A percentile compares a stretch with the other conserved stretches of the same genome.
Conservation (phyloP, 306 rosid genomes). For the Pachyrhizus erosus region DNA sequence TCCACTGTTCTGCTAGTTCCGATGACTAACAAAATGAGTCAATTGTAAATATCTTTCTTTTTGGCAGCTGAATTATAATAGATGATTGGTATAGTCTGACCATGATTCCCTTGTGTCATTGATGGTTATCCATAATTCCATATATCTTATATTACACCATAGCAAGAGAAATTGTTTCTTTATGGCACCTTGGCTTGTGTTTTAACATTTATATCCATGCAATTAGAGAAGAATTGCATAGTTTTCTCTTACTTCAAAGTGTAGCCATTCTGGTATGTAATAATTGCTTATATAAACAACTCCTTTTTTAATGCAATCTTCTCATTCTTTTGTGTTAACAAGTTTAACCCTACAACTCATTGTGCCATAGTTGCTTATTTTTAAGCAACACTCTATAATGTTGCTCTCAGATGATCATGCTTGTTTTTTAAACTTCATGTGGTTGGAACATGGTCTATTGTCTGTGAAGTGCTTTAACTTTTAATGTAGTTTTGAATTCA, state of each 20-base stretch:
- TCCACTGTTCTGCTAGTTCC: slow-evolving; percentile 19
- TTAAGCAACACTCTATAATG: not conserved
- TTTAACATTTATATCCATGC: not conserved
- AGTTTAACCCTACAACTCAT: not conserved
- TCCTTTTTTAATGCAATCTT: not conserved
- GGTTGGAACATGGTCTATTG: slow-evolving; percentile 24
- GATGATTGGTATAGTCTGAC: slow-evolving; percentile 6
- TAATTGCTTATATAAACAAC: not conserved
- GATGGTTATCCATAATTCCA: not conserved
- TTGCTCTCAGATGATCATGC: not conserved
- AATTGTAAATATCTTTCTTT: slow-evolving; percentile 14
- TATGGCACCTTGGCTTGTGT: not conserved
- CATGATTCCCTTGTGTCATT: slow-evolving; percentile 9
- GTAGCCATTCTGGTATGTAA: not conserved
- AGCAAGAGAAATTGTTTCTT: slow-evolving; percentile 10
- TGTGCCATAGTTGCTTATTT: not conserved
- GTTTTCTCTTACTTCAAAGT: not conserved
- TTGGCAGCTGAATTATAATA: not conserved
- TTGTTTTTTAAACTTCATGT: not conserved
- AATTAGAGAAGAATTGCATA: not conserved
- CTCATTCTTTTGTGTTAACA: not conserved
- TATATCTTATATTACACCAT: not conserved
- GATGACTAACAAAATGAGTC: slow-evolving; percentile 28
- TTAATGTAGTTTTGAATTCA: not conserved
- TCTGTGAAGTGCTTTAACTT: not conserved